Percentiles rank a stretch among this genome's conserved stretches.
These are phyloP conservation scores for Ogataea trehaloabstinens DNA, from an alignment of 805 yeast genomes.

Conservation along the genomic window DNA sequence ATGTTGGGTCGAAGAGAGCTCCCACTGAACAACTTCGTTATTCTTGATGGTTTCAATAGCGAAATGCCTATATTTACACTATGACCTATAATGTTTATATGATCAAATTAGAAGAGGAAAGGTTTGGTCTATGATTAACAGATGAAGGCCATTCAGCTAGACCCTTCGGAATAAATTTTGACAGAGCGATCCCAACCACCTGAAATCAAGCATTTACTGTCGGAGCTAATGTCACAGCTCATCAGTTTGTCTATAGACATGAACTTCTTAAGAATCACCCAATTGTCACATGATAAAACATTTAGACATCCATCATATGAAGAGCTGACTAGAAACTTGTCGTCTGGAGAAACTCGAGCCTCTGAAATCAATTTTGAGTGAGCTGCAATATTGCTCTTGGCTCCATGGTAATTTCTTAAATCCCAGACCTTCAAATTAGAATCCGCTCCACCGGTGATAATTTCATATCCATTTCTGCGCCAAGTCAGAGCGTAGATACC, in stretches of 20 bases:
- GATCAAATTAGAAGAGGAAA: too few relatives aligned
- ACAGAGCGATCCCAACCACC: conserved; percentile 86
- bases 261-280: conserved; percentile 56
- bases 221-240: conserved; percentile 55
- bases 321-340: conserved; percentile 51
- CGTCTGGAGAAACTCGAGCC: conserved; percentile 47
- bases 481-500: conserved; percentile 73
- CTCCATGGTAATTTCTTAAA: conserved; percentile 46
- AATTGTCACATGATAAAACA: conserved; percentile 66
- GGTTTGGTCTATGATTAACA: too few relatives aligned
- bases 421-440: conserved; percentile 85
- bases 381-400: conserved; percentile 54
- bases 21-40: conserved; percentile 77
- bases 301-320: conserved; percentile 72
- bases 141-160: too few relatives aligned
- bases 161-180: conserved; percentile 38
- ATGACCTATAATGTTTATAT: not conserved
- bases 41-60: conserved; percentile 69
- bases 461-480: conserved; percentile 69
- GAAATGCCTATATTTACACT: conserved; percentile 63
- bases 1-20: conserved; percentile 69
- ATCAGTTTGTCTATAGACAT: conserved; percentile 67
- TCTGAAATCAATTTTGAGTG: conserved; percentile 73
- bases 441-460: conserved; percentile 86
- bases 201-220: conserved; percentile 47